A percentile compares a stretch with the other conserved stretches of the same genome.
These are phyloP conservation scores for Amaranthus tricolor DNA, from an alignment of 179 eudicot genomes.

Conservation along the genomic window DNA sequence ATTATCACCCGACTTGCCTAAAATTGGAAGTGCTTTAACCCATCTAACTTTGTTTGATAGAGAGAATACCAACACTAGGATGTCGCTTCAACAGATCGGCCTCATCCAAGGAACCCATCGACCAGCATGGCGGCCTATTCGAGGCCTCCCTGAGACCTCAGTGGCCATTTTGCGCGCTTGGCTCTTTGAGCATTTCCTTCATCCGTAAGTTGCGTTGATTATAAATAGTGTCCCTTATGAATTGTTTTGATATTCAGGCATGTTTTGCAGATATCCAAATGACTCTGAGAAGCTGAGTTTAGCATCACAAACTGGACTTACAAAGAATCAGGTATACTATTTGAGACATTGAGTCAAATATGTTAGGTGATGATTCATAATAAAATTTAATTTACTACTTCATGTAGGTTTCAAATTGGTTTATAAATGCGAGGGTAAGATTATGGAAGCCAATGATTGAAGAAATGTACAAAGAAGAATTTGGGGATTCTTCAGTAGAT, in stretches of 20 bases:
- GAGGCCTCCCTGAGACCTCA: conserved; percentile 70
- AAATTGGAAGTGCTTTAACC: conserved; percentile 31
- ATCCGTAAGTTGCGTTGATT: conserved; percentile 48
- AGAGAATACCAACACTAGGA: conserved; percentile 27
- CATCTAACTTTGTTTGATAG: conserved; percentile 33
- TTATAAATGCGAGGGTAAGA: conserved; percentile 87
- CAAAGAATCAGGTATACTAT: conserved; percentile 41
- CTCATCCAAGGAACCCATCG: conserved; percentile 40
- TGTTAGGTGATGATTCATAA: background rate
- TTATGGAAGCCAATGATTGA: conserved; percentile 98
- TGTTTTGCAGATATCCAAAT: conserved; percentile 43
- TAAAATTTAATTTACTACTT: too few relatives aligned
- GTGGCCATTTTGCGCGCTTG: conserved; percentile 64
- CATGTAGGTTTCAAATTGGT: conserved; percentile 83
- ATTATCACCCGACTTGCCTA: conserved; percentile 44
- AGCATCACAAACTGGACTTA: conserved; percentile 56
- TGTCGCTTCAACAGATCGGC: conserved; percentile 53
- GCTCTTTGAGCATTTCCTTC: conserved; percentile 80
- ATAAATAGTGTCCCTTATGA: background rate
- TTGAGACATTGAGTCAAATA: background rate
- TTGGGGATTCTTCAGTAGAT: conserved; percentile 62
- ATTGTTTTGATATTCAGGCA: background rate
- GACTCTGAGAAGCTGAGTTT: conserved; percentile 49
- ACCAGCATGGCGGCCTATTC: conserved; percentile 70
- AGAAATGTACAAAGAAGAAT: conserved; percentile 92